A percentile compares a stretch with the other conserved stretches of the same genome.
These are phyloP conservation scores for Triticum turgidum DNA, from an alignment of 176 grass and related monocot genomes.

Conservation along the genomic window DNA sequence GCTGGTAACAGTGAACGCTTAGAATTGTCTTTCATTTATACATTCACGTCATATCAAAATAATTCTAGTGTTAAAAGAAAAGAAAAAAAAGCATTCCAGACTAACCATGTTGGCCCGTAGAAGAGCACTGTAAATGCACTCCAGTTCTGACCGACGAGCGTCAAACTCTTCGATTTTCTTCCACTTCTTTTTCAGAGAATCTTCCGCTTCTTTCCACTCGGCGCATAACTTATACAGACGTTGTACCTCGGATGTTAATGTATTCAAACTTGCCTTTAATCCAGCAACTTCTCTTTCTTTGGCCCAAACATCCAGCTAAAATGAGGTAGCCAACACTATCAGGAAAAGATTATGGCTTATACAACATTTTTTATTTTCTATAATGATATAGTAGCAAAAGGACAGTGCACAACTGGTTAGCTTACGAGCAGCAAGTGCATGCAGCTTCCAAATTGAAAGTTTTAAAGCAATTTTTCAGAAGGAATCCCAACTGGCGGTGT, in stretches of 20 bases:
- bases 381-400: conserved; percentile 13
- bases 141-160: conserved; percentile 84
- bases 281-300: conserved; percentile 99
- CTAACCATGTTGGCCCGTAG: conserved; percentile 79
- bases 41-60: not conserved
- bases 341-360: conserved; percentile 32
- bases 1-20: conserved; percentile 16
- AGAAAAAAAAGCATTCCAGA: conserved; percentile 18
- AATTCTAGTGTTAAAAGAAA: conserved; percentile 4
- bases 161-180: conserved; percentile 99
- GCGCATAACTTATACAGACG: conserved; percentile 89
- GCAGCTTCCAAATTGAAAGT: not conserved
- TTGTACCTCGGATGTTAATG: conserved; percentile 84
- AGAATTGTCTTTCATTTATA: conserved; percentile 5
- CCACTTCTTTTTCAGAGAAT: conserved; percentile 98
- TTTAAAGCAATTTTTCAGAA: not conserved
- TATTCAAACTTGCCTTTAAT: conserved; percentile 88
- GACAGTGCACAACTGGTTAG: conserved; percentile 10
- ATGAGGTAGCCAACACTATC: conserved; percentile 12
- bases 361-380: not conserved
- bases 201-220: conserved; percentile 98
- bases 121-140: conserved; percentile 89
- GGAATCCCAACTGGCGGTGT: not conserved
- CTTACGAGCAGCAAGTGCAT: conserved; percentile 14
- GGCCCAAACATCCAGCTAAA: conserved; percentile 85